Percentiles rank a stretch among this genome's conserved stretches.
phyloP scores from a whole-genome alignment of 306 rosid species.

The Cicer bijugum region DNA sequence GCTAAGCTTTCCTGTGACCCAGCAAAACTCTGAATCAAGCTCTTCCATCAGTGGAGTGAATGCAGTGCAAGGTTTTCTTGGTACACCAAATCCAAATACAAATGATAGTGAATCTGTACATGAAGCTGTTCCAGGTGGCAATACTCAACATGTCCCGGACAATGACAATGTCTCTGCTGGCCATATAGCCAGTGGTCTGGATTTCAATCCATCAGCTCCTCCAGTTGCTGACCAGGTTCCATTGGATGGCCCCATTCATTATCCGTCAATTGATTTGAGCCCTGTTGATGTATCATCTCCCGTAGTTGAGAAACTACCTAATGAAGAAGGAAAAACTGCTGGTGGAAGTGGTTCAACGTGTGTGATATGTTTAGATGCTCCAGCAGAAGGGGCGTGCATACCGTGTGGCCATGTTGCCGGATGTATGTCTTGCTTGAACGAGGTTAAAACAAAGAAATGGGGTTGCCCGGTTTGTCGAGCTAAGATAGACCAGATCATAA shows the following conservation, averaged over 20 bases:
- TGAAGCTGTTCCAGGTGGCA: conserved; percentile 49
- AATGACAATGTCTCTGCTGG: conserved; percentile 39
- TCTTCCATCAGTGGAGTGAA: conserved; percentile 53
- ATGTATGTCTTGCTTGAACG: conserved; percentile 94
- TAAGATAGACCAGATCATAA: conserved; percentile 78
- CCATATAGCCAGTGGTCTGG: conserved; percentile 38
- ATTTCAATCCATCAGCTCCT: conserved; percentile 71
- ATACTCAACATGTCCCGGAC: conserved; percentile 39
- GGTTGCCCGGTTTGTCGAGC: conserved; percentile 98
- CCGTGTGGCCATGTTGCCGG: conserved; percentile 99
- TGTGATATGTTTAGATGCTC: conserved; percentile 94
- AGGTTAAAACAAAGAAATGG: conserved; percentile 87
- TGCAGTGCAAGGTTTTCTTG: conserved; percentile 50
- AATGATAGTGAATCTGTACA: conserved; percentile 43
- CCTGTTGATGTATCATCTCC: conserved; percentile 60
- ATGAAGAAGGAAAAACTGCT: conserved; percentile 50
- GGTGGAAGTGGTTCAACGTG: conserved; percentile 60
- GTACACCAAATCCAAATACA: conserved; percentile 46
- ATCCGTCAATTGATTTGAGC: conserved; percentile 78
- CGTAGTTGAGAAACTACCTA: conserved; percentile 44
- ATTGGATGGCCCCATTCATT: conserved; percentile 62
- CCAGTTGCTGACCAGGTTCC: conserved; percentile 51
- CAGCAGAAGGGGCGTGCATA: conserved; percentile 95
- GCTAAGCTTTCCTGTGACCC: conserved; percentile 54
- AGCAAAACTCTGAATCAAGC: conserved; percentile 60